Evolutionary conservation across 2,329 filamentous ascomycete genomes (phyloP), one percentile per base, ranked within the genome.

Genomic region (Sporothrix globosa): DNA sequence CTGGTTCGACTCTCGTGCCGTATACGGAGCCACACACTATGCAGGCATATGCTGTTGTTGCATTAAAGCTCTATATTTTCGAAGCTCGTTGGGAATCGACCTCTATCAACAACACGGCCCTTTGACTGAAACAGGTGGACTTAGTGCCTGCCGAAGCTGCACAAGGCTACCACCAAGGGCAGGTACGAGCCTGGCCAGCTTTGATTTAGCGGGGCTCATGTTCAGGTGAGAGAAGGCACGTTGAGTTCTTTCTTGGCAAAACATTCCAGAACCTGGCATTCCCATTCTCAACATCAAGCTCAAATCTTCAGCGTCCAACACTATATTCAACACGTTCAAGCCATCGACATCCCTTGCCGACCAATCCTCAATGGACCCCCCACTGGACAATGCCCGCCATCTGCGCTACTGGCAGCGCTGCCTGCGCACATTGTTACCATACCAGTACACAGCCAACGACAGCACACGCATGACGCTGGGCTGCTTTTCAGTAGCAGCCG

Each of bases 391-490:
- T 71, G 83, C 87, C 63, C 86, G 85, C 70, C 96, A 99, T 79
- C 84, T 96, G 78, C 92, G 91, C 78, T 99, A 97, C 86, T 99
- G 94, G 90, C 88, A 93, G 74, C 90, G 94, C 78, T 97, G 95
- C 79, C 86, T 96, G 74, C 91, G 91, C 78, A 91, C 90, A 30
- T 86, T 91, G 73, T 88, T 99, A 7, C 96, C 96, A 0, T 86
- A 89, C 60, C 85, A 88, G 73, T 99, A 98, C 83, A 96, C 92
- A 19, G 86, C 89, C 78, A 96, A 91, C 79, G 96, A 99, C 82
- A 93, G 93, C 75, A 95, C 91, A 76, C 93, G 96, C 76, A 91
- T 98, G 83, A 91, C 91, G 5, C 88, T 98, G 69, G 93, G 89
- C 74, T 97, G 91, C 83, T 97, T 99, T 83, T 94, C 91, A 74